phyloP scores from a whole-genome alignment of 345 rosid genomes.

The Salix viminalis region DNA sequence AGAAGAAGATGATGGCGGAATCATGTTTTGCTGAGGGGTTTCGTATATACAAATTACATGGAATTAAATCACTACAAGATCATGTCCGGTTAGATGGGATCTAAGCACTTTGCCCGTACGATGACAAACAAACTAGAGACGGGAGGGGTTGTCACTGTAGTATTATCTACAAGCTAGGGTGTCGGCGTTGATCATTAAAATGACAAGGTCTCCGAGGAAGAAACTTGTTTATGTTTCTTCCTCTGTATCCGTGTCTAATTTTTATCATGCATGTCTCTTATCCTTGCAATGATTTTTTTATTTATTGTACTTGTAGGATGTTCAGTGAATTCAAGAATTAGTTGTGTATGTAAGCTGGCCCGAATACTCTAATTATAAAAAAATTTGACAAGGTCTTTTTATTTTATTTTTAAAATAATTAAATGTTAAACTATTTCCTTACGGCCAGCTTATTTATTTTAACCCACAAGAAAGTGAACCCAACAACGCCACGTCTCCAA shows the following conservation, averaged over 20 bases:
- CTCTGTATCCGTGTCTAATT: too few species aligned
- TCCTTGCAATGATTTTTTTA: too few species aligned
- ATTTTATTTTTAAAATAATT: not conserved
- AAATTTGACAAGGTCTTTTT: slow-evolving; percentile 9
- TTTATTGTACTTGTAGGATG: too few species aligned
- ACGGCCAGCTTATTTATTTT: slow-evolving; percentile 43
- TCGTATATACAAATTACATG: not conserved
- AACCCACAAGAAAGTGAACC: slow-evolving; percentile 29
- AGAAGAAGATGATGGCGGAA: not conserved
- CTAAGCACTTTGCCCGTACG: slow-evolving; percentile 33
- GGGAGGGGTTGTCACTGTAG: slow-evolving; percentile 9
- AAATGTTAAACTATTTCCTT: slow-evolving; percentile 12
- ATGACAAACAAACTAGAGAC: slow-evolving; percentile 5
- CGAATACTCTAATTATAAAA: fast-evolving
- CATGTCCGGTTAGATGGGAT: slow-evolving; percentile 32
- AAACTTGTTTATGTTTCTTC: too few species aligned
- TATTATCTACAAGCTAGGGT: not conserved
- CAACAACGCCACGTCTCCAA: slow-evolving; percentile 40
- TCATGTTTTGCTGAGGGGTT: not conserved
- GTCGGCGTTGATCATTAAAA: not conserved
- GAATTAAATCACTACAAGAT: not conserved
- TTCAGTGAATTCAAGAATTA: fast-evolving
- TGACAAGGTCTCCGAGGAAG: slow-evolving; percentile 2
- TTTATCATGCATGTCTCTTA: too few species aligned
- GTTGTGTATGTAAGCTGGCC: fast-evolving